Evolutionary conservation across 495 filamentous ascomycete genomes (phyloP).

Genomic region (Aspergillus cavernicola): DNA sequence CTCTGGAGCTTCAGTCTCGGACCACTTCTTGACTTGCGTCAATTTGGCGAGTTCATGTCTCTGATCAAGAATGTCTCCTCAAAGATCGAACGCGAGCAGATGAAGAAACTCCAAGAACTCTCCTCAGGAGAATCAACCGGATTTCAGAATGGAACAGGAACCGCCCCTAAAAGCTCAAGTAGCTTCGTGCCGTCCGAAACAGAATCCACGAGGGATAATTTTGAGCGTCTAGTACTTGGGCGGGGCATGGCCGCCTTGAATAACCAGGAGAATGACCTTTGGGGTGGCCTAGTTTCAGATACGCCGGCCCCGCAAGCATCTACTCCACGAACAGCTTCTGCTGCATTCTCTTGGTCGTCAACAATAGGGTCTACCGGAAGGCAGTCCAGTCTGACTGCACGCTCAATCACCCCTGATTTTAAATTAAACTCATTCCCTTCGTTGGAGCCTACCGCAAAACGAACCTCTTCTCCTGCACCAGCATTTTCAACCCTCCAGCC

Average conservation of each 20-base stretch:
- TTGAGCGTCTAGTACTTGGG: conserved; percentile 84
- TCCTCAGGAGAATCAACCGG: conserved; percentile 46
- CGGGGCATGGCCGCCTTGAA: conserved; percentile 25
- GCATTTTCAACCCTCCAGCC: conserved; percentile 35
- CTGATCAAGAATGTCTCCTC: conserved; percentile 77
- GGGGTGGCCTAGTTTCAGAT: conserved; percentile 35
- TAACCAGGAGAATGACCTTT: conserved; percentile 34
- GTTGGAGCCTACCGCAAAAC: conserved; percentile 37
- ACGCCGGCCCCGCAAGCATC: conserved; percentile 22
- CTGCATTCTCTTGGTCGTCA: conserved; percentile 46
- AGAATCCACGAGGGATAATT: conserved; percentile 60
- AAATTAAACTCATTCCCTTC: conserved; percentile 47
- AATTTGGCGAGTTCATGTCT: conserved; percentile 85
- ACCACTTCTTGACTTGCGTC: conserved; percentile 76
- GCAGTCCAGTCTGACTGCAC: conserved; percentile 28
- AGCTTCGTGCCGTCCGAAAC: conserved; percentile 24
- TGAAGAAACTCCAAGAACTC: conserved; percentile 79
- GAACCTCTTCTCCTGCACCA: conserved; percentile 26
- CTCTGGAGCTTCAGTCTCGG: conserved; percentile 92
- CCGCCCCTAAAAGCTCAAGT: conserved; percentile 23
- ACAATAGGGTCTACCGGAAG: conserved; percentile 22
- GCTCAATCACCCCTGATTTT: conserved; percentile 52
- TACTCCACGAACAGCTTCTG: conserved; percentile 28
- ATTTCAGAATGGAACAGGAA: conserved; percentile 30
- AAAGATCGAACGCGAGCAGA: conserved; percentile 83